Evolutionary conservation across 179 eudicot species (phyloP).

Genomic region (Spergularia azorica): DNA sequence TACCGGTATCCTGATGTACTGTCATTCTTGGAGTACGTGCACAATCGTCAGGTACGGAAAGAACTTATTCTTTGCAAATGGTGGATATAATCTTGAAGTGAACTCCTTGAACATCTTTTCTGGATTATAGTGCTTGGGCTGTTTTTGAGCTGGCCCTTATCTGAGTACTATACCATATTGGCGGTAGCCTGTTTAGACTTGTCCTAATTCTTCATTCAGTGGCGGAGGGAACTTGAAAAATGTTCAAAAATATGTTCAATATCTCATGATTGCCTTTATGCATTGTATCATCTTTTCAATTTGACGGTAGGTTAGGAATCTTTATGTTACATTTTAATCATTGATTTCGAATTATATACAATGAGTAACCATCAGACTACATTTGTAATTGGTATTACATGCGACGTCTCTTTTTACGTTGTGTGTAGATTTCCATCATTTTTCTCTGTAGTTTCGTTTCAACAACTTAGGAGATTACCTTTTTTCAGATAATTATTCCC

Average conservation of each 20-base stretch:
- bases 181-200: background rate
- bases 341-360: background rate
- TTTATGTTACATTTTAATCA: background rate
- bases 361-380: background rate
- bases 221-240: background rate
- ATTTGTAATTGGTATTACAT: background rate
- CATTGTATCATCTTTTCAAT: background rate
- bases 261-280: background rate
- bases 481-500: background rate
- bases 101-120: constrained; percentile 4
- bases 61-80: background rate
- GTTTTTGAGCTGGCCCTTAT: background rate
- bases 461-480: background rate
- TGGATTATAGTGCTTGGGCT: background rate
- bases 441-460: background rate
- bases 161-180: background rate
- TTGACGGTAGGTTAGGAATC: background rate
- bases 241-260: background rate
- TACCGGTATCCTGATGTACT: constrained; percentile 68
- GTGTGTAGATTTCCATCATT: background rate
- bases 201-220: background rate
- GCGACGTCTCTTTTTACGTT: background rate
- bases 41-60: constrained; percentile 77
- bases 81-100: background rate
- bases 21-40: constrained; percentile 75